Evolutionary conservation across 495 filamentous ascomycete species (phyloP).

Genomic region (Trichoderma gamsii): DNA sequence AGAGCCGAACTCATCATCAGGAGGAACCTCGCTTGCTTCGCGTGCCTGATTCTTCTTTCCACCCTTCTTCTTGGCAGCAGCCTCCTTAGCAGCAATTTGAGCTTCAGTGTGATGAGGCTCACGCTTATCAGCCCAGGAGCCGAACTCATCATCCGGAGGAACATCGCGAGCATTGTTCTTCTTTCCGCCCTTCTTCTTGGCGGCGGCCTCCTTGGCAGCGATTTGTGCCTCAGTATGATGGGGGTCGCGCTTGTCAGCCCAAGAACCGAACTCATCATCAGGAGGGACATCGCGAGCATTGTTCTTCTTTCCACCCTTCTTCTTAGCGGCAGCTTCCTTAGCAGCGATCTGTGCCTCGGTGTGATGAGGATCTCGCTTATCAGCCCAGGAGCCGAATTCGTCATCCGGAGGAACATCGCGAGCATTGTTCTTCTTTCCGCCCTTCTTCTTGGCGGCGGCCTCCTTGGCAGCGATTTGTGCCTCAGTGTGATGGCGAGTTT

Average conservation of each 20-base stretch:
- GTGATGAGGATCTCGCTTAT: neutral
- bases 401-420: neutral
- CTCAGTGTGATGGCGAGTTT: conserved; percentile 1
- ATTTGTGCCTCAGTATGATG: neutral
- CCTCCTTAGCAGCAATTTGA: neutral
- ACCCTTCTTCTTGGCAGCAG: neutral
- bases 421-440: neutral
- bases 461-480: neutral
- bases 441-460: neutral
- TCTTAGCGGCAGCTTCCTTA: neutral
- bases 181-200: neutral
- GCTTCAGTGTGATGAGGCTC: conserved; percentile 3
- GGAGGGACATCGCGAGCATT: neutral
- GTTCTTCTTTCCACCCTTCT: neutral
- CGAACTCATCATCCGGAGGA: neutral
- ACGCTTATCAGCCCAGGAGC: neutral
- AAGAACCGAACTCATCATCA: too few species aligned
- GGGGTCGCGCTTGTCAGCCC: neutral
- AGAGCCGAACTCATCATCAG: neutral
- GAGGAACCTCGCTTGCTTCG: neutral
- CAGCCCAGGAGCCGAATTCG: neutral
- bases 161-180: neutral
- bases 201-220: neutral
- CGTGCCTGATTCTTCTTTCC: conserved; percentile 3
- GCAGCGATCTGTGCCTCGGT: neutral